Evolutionary conservation across 2,329 filamentous ascomycete genomes (phyloP).

Genomic region (Orbilia quercus): DNA sequence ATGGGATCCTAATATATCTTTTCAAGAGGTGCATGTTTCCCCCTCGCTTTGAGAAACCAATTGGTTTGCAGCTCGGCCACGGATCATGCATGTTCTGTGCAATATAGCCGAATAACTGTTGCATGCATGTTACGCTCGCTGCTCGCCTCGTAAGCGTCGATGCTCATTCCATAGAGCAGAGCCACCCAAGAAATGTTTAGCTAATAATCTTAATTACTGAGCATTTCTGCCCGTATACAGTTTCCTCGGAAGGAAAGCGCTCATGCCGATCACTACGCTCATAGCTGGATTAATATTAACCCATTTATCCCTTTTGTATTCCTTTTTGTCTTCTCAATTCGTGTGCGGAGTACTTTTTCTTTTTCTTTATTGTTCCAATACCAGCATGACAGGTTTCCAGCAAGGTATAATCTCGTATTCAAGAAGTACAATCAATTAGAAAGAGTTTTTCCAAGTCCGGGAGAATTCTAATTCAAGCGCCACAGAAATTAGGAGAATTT

Average conservation of each 20-base stretch:
- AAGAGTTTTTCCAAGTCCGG: conserved; percentile 23
- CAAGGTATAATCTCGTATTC: conserved; percentile 12
- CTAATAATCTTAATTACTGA: conserved; percentile 27
- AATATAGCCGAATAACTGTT: conserved; percentile 54
- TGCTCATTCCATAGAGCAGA: conserved; percentile 38
- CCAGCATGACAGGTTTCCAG: conserved; percentile 1
- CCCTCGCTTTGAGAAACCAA: conserved; percentile 34
- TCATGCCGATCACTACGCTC: conserved; percentile 31
- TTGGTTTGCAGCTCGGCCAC: conserved; percentile 13
- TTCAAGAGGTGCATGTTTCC: conserved; percentile 36
- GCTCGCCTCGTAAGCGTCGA: conserved; percentile 49
- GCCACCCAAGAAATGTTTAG: conserved; percentile 22
- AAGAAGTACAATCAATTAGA: conserved; percentile 8
- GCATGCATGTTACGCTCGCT: conserved; percentile 42
- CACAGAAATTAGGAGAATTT: conserved; percentile 57
- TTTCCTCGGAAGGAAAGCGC: conserved; percentile 37
- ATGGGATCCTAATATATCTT: conserved; percentile 56
- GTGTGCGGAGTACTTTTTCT: neutral
- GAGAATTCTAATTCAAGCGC: conserved; percentile 33
- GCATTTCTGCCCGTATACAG: conserved; percentile 46
- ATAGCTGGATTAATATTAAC: conserved; percentile 29
- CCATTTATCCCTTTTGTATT: conserved; percentile 19
- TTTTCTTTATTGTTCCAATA: no score
- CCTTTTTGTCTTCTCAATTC: neutral
- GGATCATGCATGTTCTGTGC: conserved; percentile 41